Base-by-base conservation (phyloP, 495 filamentous ascomycete species). In the Talaromyces proteolyticus region DNA sequence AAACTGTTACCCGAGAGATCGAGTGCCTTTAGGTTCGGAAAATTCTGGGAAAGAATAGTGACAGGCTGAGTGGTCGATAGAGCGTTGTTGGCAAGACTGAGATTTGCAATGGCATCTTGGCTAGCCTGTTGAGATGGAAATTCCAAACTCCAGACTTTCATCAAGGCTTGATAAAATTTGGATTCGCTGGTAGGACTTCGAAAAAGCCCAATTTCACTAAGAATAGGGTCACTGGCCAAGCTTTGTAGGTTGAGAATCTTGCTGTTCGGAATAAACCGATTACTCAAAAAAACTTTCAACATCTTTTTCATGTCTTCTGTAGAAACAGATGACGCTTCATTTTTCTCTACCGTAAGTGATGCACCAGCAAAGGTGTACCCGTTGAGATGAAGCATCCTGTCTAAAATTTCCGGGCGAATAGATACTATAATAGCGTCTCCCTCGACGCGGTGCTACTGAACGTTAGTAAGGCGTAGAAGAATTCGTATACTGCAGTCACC, bases 91-190 rank as follows among this genome's bases (percentile, higher is more conserved):
- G 82, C 82, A 4, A 97, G 76, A 16, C 83, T 85, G 54, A 96
- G 81, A 49, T 87, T 88, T 45, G 81, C 68, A 20, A 97, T 78
- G 4, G 83, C 82, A 22, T 89, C 81, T 21, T 79, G 76, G 60
- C 89, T 88, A 24, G 82, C 75, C 16, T 84, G 67, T 4, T 76
- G 44, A 22, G 68, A 81, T 52, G 78, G 78, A 68, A 93, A 93
- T 22, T 81, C 73, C 56, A 78, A 67, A 25, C 88, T 84, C 61
- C 85, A 87, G 26, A 95, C 76, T 49, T 80, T 82, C 85, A 96
- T 90, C 24, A 96, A 71, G 3, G 85, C 91, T 34, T 86, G 86
- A 68, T 96, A 96, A 51, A 96, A 84, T 60, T 96, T 97, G 42
- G 84, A 81, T 22, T 86, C 81, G n/a, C 80, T 84, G 2, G 82